These are phyloP conservation scores for Rhizophlyctis rosea DNA, from an alignment of 192 early-diverging fungal species.

Conservation along the genomic window DNA sequence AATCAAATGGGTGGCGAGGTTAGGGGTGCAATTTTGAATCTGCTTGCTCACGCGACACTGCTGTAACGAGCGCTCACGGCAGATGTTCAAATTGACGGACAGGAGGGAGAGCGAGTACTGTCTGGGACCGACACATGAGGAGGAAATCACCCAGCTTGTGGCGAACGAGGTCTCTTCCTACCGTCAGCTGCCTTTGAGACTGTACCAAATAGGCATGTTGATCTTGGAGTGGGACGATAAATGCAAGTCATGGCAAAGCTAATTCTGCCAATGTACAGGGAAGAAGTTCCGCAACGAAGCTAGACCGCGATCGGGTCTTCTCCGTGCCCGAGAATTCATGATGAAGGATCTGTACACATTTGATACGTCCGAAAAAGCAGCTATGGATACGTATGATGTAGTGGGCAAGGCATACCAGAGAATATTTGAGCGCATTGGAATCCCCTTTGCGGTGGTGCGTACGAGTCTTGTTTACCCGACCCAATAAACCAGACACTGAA, in stretches of 20 bases:
- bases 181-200: constrained; percentile 73
- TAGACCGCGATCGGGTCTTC: constrained; percentile 76
- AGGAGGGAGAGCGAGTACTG: constrained; percentile 66
- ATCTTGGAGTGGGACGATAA: background rate
- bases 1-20: constrained; percentile 62
- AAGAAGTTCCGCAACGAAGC: constrained; percentile 78
- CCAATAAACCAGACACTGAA: background rate
- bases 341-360: constrained; percentile 97
- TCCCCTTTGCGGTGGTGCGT: constrained; percentile 76
- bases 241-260: too few species aligned
- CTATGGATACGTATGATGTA: constrained; percentile 71
- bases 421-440: constrained; percentile 73
- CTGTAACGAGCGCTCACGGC: background rate
- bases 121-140: constrained; percentile 88
- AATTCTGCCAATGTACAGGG: constrained; percentile 30
- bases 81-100: constrained; percentile 79
- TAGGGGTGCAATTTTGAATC: background rate
- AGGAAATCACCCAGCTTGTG: constrained; percentile 81
- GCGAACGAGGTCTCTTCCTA: constrained; percentile 62
- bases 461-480: constrained; percentile 21
- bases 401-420: constrained; percentile 72
- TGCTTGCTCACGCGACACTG: background rate
- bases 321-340: constrained; percentile 87
- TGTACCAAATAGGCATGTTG: constrained; percentile 76
- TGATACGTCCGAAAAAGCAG: constrained; percentile 64